phyloP scores from a whole-genome alignment of 1,284 basidiomycete species.

The Cryptococcus hybrid region DNA sequence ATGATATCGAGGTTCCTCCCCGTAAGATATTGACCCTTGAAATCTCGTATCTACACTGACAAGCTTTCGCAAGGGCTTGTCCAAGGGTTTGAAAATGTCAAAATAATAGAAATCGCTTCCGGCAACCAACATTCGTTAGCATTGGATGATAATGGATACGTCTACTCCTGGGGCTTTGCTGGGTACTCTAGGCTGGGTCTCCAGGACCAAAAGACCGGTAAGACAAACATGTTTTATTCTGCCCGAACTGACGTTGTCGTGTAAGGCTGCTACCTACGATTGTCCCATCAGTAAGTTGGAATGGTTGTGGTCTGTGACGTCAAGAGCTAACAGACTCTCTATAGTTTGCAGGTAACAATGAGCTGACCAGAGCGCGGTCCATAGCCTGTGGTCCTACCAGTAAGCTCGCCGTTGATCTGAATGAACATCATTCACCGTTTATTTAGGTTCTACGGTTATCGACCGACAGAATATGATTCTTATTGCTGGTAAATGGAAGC shows the following conservation, averaged over 20 bases:
- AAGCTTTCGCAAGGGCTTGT: conserved; percentile 9
- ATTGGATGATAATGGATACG: conserved; percentile 71
- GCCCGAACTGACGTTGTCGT: no score
- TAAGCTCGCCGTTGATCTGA: conserved; percentile 27
- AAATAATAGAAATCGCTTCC: conserved; percentile 75
- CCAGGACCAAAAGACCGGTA: conserved; percentile 75
- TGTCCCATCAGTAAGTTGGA: conserved; percentile 63
- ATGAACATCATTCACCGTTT: conserved; percentile 1
- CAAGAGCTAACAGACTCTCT: neutral
- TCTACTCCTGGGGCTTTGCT: conserved; percentile 69
- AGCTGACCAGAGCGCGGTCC: conserved; percentile 60
- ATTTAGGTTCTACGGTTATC: conserved; percentile 65
- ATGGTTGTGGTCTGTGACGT: no score
- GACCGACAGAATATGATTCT: conserved; percentile 74
- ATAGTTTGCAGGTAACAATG: conserved; percentile 70
- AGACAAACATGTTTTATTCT: neutral
- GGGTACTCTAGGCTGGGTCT: conserved; percentile 53
- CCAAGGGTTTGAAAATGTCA: conserved; percentile 57
- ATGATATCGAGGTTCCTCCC: conserved; percentile 73
- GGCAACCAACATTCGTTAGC: conserved; percentile 85
- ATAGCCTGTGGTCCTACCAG: conserved; percentile 78
- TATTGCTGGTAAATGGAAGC: conserved; percentile 71
- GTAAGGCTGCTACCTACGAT: conserved; percentile 63
- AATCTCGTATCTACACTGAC: neutral
- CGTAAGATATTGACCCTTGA: conserved; percentile 52